Evolutionary conservation across 345 rosid species (phyloP).

Genomic region (Turnera subulata): DNA sequence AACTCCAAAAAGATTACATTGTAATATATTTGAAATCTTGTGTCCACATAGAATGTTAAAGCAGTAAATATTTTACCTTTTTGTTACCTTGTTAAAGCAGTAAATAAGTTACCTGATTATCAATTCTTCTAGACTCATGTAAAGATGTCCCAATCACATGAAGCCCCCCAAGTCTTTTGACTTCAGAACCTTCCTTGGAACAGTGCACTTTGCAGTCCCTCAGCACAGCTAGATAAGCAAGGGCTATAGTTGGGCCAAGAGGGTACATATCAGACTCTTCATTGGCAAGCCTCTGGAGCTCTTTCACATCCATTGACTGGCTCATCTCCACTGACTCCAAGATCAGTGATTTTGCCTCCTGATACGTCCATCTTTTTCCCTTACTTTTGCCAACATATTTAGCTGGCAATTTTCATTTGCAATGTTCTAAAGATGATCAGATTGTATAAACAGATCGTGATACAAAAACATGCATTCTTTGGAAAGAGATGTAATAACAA

Average conservation of each 20-base stretch:
- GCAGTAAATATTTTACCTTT: too few relatives aligned
- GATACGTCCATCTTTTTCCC: slow-evolving; percentile 71
- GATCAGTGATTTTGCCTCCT: slow-evolving; percentile 64
- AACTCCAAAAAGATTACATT: too few relatives aligned
- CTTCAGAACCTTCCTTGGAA: slow-evolving; percentile 82
- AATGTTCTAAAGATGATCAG: slow-evolving; percentile 14
- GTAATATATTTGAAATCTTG: slow-evolving; percentile 11
- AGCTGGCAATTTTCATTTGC: slow-evolving; percentile 43
- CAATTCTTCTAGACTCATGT: slow-evolving; percentile 95
- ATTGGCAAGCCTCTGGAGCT: slow-evolving; percentile 63
- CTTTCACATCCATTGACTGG: slow-evolving; percentile 51
- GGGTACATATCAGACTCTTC: slow-evolving; percentile 90
- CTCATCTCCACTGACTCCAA: slow-evolving; percentile 81
- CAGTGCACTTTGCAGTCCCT: slow-evolving; percentile 87
- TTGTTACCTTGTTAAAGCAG: neutral
- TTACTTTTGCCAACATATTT: slow-evolving; percentile 91
- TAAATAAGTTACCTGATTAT: slow-evolving; percentile 68
- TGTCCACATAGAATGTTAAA: neutral
- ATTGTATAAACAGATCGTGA: slow-evolving; percentile 11
- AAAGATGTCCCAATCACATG: slow-evolving; percentile 95
- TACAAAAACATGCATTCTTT: neutral
- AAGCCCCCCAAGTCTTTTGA: slow-evolving; percentile 91
- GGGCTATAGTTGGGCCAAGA: slow-evolving; percentile 83
- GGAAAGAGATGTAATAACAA: slow-evolving; percentile 2
- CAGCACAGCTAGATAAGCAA: slow-evolving; percentile 77